Conservation (phyloP, 1,139 yeast genomes). For the Saccharomyces hybrid region DNA sequence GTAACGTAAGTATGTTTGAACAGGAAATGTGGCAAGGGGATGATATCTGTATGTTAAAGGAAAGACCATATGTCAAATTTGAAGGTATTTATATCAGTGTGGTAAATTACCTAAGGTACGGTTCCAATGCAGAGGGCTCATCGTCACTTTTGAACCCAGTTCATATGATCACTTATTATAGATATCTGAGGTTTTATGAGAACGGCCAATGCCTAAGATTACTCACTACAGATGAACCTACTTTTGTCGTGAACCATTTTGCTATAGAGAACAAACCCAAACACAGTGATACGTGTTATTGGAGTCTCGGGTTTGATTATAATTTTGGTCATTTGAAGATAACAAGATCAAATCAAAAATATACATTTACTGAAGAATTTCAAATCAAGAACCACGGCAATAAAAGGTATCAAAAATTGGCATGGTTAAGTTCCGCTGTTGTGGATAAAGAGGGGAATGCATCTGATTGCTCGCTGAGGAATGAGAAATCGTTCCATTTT, state of each 20-base stretch:
- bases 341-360: constrained; percentile 56
- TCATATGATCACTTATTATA: constrained; percentile 75
- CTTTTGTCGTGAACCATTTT: constrained; percentile 49
- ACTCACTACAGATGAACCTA: constrained; percentile 60
- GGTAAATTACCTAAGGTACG: constrained; percentile 75
- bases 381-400: constrained; percentile 50
- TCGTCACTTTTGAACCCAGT: constrained; percentile 68
- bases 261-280: constrained; percentile 31
- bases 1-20: constrained; percentile 38
- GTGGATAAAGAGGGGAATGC: constrained; percentile 49
- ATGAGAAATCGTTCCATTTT: constrained; percentile 72
- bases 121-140: constrained; percentile 58
- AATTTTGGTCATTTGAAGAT: constrained; percentile 43
- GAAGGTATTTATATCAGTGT: constrained; percentile 81
- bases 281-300: constrained; percentile 39
- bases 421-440: constrained; percentile 58
- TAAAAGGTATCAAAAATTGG: constrained; percentile 53
- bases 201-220: constrained; percentile 69
- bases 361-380: constrained; percentile 55
- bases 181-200: constrained; percentile 73
- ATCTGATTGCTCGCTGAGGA: constrained; percentile 48
- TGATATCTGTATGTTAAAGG: constrained; percentile 46
- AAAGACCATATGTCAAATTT: constrained; percentile 67
- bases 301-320: constrained; percentile 45
- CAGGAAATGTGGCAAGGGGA: constrained; percentile 43